Evolutionary conservation across 495 filamentous ascomycete genomes (phyloP).

Genomic region (Talaromyces proteolyticus): DNA sequence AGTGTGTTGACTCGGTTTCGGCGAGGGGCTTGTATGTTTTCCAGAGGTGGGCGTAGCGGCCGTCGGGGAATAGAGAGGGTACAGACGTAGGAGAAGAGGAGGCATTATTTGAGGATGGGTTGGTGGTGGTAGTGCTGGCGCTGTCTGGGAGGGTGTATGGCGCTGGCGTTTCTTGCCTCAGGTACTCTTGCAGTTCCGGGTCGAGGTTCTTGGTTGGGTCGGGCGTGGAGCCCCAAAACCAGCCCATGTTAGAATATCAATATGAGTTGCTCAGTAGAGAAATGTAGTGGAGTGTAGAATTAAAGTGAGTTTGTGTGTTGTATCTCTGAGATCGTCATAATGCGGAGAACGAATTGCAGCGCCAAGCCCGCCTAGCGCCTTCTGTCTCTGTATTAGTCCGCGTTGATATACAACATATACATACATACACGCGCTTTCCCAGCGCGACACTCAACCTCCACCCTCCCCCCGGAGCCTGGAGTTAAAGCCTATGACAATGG

Average conservation of each 20-base stretch:
- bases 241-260: constrained; percentile 45
- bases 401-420: not conserved
- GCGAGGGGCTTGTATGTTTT: constrained; percentile 69
- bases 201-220: constrained; percentile 82
- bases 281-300: not conserved
- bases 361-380: not conserved
- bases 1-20: constrained; percentile 50
- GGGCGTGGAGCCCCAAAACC: constrained; percentile 55
- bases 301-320: no score
- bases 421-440: no score
- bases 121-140: constrained; percentile 12
- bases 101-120: constrained; percentile 14
- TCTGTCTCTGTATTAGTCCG: not conserved
- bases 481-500: constrained; percentile 32
- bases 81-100: constrained; percentile 32
- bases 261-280: not conserved
- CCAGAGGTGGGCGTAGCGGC: constrained; percentile 93
- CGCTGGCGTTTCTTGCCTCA: constrained; percentile 73
- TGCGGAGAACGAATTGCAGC: no score
- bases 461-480: no score
- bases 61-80: constrained; percentile 64
- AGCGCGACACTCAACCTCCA: no score
- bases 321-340: no score
- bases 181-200: constrained; percentile 76
- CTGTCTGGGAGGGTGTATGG: constrained; percentile 49